Evolutionary conservation across 306 rosid genomes (phyloP), one percentile per base, ranked within the genome.

Genomic region (Sicyos baderoa): DNA sequence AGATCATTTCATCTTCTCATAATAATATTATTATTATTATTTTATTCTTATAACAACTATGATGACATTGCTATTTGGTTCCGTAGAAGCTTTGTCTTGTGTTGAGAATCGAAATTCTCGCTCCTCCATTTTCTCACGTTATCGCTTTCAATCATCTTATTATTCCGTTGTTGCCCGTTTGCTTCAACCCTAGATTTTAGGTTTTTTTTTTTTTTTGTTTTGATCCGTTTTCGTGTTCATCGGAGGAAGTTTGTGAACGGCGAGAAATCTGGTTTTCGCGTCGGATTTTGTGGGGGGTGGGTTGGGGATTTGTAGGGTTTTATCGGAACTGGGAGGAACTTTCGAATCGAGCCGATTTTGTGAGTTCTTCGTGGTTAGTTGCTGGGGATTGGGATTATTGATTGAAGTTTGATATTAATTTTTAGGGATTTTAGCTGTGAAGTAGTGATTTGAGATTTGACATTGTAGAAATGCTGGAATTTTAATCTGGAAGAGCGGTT

Each of bases 41-140:
- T 62, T 3, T 63, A 10, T 62, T 22, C 23, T 25, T 29, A 48
- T 57, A 14, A 13, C 42, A 72, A 84, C 84, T 71, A 77, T 27
- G 59, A 77, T 27, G 59, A 55, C 66, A 58, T 56, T 53, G 17
- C 35, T 44, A 11, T 18, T 72, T 69, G 81, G 84, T 86, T 81
- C 81, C 91, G 93, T 85, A 80, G 70, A 57, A 75, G 70, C 76
- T 68, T 86, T 69, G 78, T 65, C 71, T 65, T 65, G 23, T 75
- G 76, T 74, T 72, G n/a, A 70, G 69, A 35, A 19, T 42, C 29
- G 68, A 68, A 50, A 35, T 73, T 71, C 78, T 70, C 62, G 73
- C 60, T 56, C 68, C 70, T 62, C 74, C 75, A 71, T 81, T 42
- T 78, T 86, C 72, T 74, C 87, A 86, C 97, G 91, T 78, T 79